Evolutionary conservation across 805 yeast genomes (phyloP).

Genomic region (Candida stauntonica): DNA sequence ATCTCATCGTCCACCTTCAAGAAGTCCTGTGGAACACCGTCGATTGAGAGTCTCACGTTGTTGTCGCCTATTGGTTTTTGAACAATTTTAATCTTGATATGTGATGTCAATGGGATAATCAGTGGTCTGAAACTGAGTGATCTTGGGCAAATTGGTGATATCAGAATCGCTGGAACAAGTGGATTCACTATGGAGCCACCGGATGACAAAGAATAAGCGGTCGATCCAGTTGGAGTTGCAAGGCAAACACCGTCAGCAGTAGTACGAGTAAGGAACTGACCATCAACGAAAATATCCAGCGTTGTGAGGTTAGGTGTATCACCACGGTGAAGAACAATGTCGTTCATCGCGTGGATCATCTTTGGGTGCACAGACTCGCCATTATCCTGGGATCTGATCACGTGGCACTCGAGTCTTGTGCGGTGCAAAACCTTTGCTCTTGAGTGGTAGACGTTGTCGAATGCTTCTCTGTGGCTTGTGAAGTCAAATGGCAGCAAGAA

Average conservation of each 20-base stretch:
- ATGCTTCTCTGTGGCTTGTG: constrained; percentile 52
- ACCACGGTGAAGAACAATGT: constrained; percentile 83
- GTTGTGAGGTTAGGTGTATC: constrained; percentile 80
- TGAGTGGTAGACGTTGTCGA: constrained; percentile 60
- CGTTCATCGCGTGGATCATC: constrained; percentile 85
- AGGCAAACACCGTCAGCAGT: constrained; percentile 87
- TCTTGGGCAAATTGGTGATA: constrained; percentile 91
- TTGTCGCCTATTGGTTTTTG: constrained; percentile 36
- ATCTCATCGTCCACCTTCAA: constrained; percentile 75
- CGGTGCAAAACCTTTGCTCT: constrained; percentile 72
- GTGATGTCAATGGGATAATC: constrained; percentile 73
- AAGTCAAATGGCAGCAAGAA: constrained; percentile 86
- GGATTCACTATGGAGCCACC: constrained; percentile 96
- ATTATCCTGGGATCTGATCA: constrained; percentile 30
- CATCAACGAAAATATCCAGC: constrained; percentile 81
- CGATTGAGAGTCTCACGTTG: constrained; percentile 64
- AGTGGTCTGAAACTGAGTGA: constrained; percentile 88
- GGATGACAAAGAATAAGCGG: constrained; percentile 83
- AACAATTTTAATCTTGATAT: constrained; percentile 58
- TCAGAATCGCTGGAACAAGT: constrained; percentile 69
- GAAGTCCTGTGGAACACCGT: constrained; percentile 74
- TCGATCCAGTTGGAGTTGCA: constrained; percentile 92
- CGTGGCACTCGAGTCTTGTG: constrained; percentile 74
- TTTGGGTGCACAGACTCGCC: constrained; percentile 7
- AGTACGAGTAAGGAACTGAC: constrained; percentile 79